These are phyloP conservation scores for Paecilomyces niveus DNA, from an alignment of 2,329 filamentous ascomycete genomes.

Conservation along the genomic window DNA sequence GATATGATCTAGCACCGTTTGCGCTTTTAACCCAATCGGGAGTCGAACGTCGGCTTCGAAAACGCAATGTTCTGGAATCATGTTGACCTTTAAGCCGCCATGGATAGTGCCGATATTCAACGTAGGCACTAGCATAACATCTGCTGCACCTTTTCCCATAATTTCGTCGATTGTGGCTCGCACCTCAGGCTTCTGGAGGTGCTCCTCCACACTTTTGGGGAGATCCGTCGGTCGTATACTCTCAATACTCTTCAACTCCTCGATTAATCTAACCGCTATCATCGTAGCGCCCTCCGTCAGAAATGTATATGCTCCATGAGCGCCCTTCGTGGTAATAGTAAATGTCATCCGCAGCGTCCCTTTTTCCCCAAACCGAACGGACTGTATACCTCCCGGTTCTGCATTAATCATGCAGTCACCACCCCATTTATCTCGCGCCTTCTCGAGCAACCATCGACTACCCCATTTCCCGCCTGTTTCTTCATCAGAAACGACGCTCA, in stretches of 20 bases:
- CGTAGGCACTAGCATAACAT: slow-evolving; percentile 30
- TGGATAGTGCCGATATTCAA: slow-evolving; percentile 36
- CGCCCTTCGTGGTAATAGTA: slow-evolving; percentile 23
- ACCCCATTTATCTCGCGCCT: slow-evolving; percentile 22
- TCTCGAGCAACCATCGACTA: slow-evolving; percentile 28
- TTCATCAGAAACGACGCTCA: slow-evolving; percentile 34
- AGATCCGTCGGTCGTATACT: slow-evolving; percentile 17
- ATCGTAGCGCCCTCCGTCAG: slow-evolving; percentile 31
- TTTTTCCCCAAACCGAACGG: slow-evolving; percentile 37
- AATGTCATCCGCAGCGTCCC: slow-evolving; percentile 35
- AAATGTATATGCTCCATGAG: slow-evolving; percentile 36
- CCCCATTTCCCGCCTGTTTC: slow-evolving; percentile 33
- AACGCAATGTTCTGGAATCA: slow-evolving; percentile 30
- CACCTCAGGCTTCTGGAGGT: slow-evolving; percentile 24
- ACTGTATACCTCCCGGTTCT: slow-evolving; percentile 32
- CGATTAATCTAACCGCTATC: slow-evolving; percentile 25
- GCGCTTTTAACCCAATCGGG: slow-evolving; percentile 29
- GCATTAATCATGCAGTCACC: slow-evolving; percentile 34
- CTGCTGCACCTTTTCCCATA: slow-evolving; percentile 33
- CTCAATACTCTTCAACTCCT: slow-evolving; percentile 20
- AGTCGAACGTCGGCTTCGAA: slow-evolving; percentile 37
- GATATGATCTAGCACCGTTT: slow-evolving; percentile 21
- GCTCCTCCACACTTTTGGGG: slow-evolving; percentile 15
- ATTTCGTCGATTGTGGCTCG: slow-evolving; percentile 24
- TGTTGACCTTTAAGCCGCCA: slow-evolving; percentile 38